Evolutionary conservation across 208 protist species (phyloP), one percentile per base, ranked within the genome.

Genomic region (Leishmania braziliensis): DNA sequence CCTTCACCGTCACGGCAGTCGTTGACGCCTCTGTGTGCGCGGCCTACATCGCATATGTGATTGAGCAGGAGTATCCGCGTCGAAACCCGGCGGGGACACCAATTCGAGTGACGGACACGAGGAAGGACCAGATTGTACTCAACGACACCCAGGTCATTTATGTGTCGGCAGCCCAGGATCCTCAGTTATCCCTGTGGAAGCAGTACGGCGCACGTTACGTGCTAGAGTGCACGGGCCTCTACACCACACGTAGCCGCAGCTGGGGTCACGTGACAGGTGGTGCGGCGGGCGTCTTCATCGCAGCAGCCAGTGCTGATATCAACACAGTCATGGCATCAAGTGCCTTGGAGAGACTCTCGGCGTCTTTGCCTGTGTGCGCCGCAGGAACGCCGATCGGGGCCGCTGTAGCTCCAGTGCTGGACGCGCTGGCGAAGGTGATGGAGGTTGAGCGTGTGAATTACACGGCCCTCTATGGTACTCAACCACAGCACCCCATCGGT

Each of bases 311-410:
- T 54, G 86, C 88, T 10, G 99, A 99, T 81, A 88, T 84, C n/a
- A 89, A 96, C 8, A 97, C 96, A 71, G 97, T 99, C 71, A 98
- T 99, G 63, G 90, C 96, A 68, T 99, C 99, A 77, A 97, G 98
- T 53, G 99, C 99, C 87, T 79, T 98, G 68, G 82, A 93, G 20
- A 82, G 90, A 26, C 97, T 98, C 48, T n/a, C 72, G 6, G 69
- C 73, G 16, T 79, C 88, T 20, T 87, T 90, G 65, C 84, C 92
- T n/a, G 88, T 99, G 48, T 87, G 99, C 65, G 98, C 92, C 16
- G 99, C 98, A 82, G 99, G 99, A 29, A 98, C 97, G 36, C 99
- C 99, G 84, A 99, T 99, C 78, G 99, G 98, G 79, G 99, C 99
- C 87, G 99, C 98, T 85, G 90, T 99, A 14, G 99, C 99, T 5